These are phyloP conservation scores for Grosmannia huntii DNA, from an alignment of 2,329 filamentous ascomycete genomes.

Conservation along the genomic window DNA sequence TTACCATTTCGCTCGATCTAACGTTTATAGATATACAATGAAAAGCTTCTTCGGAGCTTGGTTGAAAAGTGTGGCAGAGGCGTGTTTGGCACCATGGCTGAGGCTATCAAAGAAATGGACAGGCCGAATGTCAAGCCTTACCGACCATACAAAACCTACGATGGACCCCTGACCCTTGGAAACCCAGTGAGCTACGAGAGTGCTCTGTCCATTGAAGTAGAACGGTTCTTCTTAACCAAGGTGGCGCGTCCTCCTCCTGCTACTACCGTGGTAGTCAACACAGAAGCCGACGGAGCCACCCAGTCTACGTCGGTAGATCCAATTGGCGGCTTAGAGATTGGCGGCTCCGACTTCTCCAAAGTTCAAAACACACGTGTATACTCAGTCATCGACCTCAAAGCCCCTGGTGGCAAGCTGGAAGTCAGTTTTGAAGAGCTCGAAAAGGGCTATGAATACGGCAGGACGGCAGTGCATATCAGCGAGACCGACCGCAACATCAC, in stretches of 20 bases:
- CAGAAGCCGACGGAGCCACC: constrained; percentile 28
- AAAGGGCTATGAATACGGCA: constrained; percentile 90
- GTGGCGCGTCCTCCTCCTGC: constrained; percentile 61
- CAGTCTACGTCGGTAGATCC: constrained; percentile 40
- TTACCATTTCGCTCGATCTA: background rate
- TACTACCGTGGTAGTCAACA: constrained; percentile 56
- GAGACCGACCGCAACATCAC: constrained; percentile 79
- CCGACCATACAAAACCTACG: constrained; percentile 67
- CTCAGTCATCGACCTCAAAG: constrained; percentile 61
- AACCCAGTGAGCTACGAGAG: constrained; percentile 60
- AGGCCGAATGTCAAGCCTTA: constrained; percentile 64
- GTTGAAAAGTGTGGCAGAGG: constrained; percentile 55
- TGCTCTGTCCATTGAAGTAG: constrained; percentile 71
- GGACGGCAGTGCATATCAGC: constrained; percentile 80
- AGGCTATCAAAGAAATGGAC: constrained; percentile 70
- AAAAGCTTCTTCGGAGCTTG: constrained; percentile 51
- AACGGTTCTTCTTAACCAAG: constrained; percentile 82
- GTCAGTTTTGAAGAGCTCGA: constrained; percentile 72
- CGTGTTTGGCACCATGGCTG: constrained; percentile 68
- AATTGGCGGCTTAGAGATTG: constrained; percentile 34
- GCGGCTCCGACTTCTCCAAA: constrained; percentile 40
- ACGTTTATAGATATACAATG: constrained; percentile 49
- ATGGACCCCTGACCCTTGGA: constrained; percentile 68
- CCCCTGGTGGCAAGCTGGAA: constrained; percentile 67
- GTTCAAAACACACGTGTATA: constrained; percentile 75